phyloP scores from a whole-genome alignment of 2,329 filamentous ascomycete genomes.

The Aspergillus sp. region DNA sequence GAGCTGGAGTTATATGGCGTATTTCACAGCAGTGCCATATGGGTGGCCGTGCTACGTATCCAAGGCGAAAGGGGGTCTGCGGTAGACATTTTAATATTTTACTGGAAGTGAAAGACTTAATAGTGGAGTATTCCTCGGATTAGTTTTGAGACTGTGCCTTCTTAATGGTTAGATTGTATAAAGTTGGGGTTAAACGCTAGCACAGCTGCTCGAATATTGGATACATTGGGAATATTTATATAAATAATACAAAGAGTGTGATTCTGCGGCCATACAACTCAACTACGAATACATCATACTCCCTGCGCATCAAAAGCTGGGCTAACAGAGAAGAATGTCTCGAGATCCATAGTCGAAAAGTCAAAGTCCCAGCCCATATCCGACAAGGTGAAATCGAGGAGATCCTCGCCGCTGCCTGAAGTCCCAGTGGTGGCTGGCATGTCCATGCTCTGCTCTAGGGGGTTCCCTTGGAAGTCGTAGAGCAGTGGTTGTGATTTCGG shows the following conservation, averaged over 20 bases:
- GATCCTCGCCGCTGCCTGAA: conserved; percentile 29
- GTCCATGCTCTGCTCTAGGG: conserved; percentile 22
- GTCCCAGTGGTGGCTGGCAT: conserved; percentile 20
- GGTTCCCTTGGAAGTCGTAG: conserved; percentile 23
- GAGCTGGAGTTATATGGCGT: neutral
- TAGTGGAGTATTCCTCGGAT: too few species aligned
- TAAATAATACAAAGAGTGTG: too few species aligned
- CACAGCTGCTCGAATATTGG: too few species aligned
- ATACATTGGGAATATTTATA: too few species aligned
- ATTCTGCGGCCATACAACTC: too few species aligned
- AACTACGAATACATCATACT: too few species aligned
- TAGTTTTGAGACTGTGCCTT: too few species aligned
- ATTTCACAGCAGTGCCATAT: neutral
- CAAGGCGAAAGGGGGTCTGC: neutral
- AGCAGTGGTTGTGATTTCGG: conserved; percentile 3
- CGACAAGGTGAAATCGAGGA: conserved; percentile 37
- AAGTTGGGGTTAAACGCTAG: too few species aligned
- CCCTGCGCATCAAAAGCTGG: conserved; percentile 20
- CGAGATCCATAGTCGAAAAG: conserved; percentile 42
- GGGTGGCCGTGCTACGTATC: conserved; percentile 1
- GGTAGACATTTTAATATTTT: neutral
- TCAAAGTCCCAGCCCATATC: conserved; percentile 43
- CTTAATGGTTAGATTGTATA: too few species aligned
- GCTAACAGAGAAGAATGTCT: conserved; percentile 39
- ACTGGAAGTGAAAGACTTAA: too few species aligned